Evolutionary conservation across 1,284 basidiomycete species (phyloP).

Genomic region (Tylopilus sp.): DNA sequence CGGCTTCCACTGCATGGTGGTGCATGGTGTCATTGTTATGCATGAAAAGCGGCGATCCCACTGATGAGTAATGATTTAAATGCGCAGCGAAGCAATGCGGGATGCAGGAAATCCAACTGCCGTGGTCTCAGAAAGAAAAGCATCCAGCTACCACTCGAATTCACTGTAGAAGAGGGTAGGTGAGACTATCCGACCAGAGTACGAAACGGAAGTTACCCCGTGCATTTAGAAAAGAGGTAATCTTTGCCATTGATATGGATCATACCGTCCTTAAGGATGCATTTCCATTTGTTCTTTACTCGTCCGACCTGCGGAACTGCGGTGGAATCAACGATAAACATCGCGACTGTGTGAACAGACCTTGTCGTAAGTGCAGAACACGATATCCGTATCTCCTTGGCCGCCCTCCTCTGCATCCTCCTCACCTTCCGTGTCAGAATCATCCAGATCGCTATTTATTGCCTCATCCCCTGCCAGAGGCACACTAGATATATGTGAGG

Average conservation of each 20-base stretch:
- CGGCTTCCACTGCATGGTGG: constrained; percentile 3
- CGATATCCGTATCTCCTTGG: constrained; percentile 81
- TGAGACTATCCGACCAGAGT: neutral
- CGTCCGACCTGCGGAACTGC: constrained; percentile 71
- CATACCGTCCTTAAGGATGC: constrained; percentile 98
- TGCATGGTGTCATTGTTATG: constrained; percentile 23
- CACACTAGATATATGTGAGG: constrained; percentile 36
- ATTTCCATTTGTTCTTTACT: constrained; percentile 99
- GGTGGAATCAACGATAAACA: neutral
- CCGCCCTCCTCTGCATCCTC: constrained; percentile 71
- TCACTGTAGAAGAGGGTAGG: constrained; percentile 24
- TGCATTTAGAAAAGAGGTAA: constrained; percentile 97
- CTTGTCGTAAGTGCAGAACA: constrained; percentile 99
- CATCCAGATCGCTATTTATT: constrained; percentile 95
- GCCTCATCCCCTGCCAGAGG: constrained; percentile 63
- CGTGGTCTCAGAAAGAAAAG: constrained; percentile 6
- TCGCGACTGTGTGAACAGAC: constrained; percentile 40
- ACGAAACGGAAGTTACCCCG: constrained; percentile 51
- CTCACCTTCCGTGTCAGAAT: constrained; percentile 81
- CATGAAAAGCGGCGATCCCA: constrained; percentile 18
- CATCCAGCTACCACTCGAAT: constrained; percentile 37
- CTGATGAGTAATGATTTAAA: constrained; percentile 21
- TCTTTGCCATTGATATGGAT: constrained; percentile 96
- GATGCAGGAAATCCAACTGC: constrained; percentile 23
- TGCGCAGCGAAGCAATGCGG: constrained; percentile 24